Conservation (phyloP, 495 filamentous ascomycete genomes). For the Neurospora tetraspora region DNA sequence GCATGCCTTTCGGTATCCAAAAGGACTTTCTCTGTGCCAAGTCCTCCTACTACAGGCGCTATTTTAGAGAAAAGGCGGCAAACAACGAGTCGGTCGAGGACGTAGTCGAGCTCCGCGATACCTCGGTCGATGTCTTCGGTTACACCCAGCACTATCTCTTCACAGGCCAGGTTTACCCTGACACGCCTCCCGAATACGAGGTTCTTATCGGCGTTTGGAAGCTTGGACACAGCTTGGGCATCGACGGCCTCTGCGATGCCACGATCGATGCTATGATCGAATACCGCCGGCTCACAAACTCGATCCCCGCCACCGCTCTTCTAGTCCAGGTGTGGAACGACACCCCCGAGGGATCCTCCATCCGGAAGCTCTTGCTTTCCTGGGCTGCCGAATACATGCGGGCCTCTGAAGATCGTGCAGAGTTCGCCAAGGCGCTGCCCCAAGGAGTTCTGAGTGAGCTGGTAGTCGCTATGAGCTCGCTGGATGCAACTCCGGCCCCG, state of each 20-base stretch:
- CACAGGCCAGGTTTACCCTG: slow-evolving; percentile 34
- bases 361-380: slow-evolving; percentile 41
- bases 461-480: slow-evolving; percentile 45
- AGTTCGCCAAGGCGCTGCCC: slow-evolving; percentile 43
- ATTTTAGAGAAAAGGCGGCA: slow-evolving; percentile 27
- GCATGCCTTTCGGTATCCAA: slow-evolving; percentile 43
- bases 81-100: slow-evolving; percentile 28
- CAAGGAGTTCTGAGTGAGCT: slow-evolving; percentile 45
- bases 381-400: slow-evolving; percentile 49
- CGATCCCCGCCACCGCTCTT: slow-evolving; percentile 41
- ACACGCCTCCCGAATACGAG: slow-evolving; percentile 36
- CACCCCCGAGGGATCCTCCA: slow-evolving; percentile 42
- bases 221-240: slow-evolving; percentile 37
- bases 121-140: slow-evolving; percentile 36
- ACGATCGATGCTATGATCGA: slow-evolving; percentile 44
- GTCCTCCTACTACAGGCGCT: slow-evolving; percentile 33
- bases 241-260: slow-evolving; percentile 41
- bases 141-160: slow-evolving; percentile 43
- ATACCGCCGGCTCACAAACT: slow-evolving; percentile 33
- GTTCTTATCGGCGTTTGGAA: slow-evolving; percentile 43
- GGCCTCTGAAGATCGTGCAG: slow-evolving; percentile 36
- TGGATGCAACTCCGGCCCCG: slow-evolving; percentile 21
- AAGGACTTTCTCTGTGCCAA: slow-evolving; percentile 44
- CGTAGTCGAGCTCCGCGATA: slow-evolving; percentile 36
- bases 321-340: slow-evolving; percentile 46